Base-by-base conservation (phyloP, 805 yeast species). In the Candida koratica region DNA sequence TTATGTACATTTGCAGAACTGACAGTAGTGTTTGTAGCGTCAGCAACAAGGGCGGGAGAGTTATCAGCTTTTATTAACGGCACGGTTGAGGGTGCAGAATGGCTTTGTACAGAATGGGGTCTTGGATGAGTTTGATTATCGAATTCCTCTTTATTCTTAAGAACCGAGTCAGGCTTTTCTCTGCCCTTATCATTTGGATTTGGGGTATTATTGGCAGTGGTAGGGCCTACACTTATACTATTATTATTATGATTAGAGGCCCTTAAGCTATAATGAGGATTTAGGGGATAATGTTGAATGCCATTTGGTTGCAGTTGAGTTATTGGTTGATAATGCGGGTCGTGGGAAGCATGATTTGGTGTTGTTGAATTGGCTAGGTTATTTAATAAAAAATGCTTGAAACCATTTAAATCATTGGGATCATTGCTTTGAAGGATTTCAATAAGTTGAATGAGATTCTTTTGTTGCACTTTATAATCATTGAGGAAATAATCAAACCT, bases 401-500 rank as follows among this genome's bases (percentile, higher is more conserved):
- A 44, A n/a, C 40, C 36, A 27, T 39, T 41, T 28, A 44, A 32
- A 26, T 44, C 45, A 27, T 41, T 36, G 18, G 35, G 22, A 19
- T 44, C 40, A 17, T 41, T 44, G 19, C 31, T 33, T 36, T 41
- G 44, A 7, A 44, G 20, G n/a, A 44, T 41, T 18, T 44, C 48
- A 8, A 44, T 44, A 9, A 44, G 34, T 22, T 44, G 41, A 24
- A 44, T 32, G 20, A 41, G 30, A 15, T 44, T 44, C 34, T 44
- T 41, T 17, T 44, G 48, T 17, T 41, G 45, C 20, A 41, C 38
- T 18, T 41, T 40, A 23, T 44, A 44, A 16, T 41, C 45, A 20
- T 41, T 39, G 2, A 44, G 28, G 24, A 44, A 44, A 23, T 44
- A 44, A 26, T 44, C 48, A 30, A 44, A 44, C 27, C 41, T 44